These are phyloP conservation scores for Seiridium unicorne DNA, from an alignment of 2,329 filamentous ascomycete genomes.

Conservation along the genomic window DNA sequence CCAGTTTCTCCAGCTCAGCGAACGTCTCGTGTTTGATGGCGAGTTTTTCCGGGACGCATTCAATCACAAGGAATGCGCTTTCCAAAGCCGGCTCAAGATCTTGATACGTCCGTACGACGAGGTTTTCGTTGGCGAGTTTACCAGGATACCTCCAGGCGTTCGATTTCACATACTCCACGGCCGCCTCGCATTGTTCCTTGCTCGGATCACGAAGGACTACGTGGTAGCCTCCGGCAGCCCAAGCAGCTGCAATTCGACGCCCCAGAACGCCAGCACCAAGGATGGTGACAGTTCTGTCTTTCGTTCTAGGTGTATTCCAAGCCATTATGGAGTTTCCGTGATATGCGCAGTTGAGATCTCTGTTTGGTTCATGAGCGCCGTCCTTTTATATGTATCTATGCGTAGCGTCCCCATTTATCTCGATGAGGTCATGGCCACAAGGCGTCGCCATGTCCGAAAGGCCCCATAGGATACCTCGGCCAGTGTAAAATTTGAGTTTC, in stretches of 20 bases:
- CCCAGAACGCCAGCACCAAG: conserved; percentile 42
- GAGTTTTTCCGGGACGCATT: conserved; percentile 29
- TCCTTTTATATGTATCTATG: background rate
- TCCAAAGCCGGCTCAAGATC: conserved; percentile 6
- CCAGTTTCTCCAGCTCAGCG: conserved; percentile 22
- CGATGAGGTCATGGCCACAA: background rate
- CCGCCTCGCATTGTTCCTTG: conserved; percentile 31
- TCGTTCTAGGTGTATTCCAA: conserved; percentile 17
- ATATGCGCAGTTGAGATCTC: background rate
- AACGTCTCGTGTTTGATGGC: conserved; percentile 27
- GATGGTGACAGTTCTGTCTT: conserved; percentile 31
- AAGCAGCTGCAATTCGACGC: conserved; percentile 37
- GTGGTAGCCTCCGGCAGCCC: conserved; percentile 39
- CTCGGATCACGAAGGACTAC: conserved; percentile 42
- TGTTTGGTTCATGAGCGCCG: no score
- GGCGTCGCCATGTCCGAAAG: background rate
- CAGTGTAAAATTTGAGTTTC: background rate
- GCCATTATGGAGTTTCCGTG: conserved; percentile 13
- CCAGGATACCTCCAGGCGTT: conserved; percentile 30
- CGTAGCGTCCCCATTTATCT: background rate
- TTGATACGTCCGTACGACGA: conserved; percentile 1
- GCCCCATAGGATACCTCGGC: background rate
- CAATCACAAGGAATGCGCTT: conserved; percentile 22
- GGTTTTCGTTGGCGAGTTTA: background rate
- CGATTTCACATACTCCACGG: conserved; percentile 35